Conservation (phyloP, 257 asterid genomes). For the Solanum chilense region DNA sequence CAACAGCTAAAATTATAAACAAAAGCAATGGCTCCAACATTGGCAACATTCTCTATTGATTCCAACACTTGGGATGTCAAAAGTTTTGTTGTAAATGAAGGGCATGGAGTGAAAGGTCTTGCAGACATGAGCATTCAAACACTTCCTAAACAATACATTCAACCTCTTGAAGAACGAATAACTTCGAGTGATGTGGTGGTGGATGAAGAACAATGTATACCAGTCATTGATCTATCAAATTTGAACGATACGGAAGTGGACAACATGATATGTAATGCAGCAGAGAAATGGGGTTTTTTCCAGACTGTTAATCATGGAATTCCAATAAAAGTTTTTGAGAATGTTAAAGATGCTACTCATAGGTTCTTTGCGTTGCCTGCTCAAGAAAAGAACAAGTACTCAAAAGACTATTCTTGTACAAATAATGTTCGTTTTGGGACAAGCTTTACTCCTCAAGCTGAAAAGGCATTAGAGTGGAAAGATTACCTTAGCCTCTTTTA, state of each 20-base stretch:
- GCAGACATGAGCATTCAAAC: slow-evolving; percentile 20
- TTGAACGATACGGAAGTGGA: slow-evolving; percentile 20
- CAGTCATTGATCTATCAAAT: slow-evolving; percentile 34
- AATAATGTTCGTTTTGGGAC: slow-evolving; percentile 30
- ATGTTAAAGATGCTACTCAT: slow-evolving; percentile 25
- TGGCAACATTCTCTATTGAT: slow-evolving; percentile 7
- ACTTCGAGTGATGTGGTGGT: slow-evolving; percentile 3
- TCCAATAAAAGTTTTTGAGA: slow-evolving; percentile 32
- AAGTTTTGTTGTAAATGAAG: slow-evolving; percentile 25
- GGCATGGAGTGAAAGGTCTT: slow-evolving; percentile 45
- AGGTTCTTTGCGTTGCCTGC: slow-evolving; percentile 34
- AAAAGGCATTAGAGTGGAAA: slow-evolving; percentile 47
- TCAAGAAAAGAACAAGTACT: slow-evolving; percentile 33
- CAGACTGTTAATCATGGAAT: slow-evolving; percentile 48
- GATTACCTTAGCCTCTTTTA: slow-evolving; percentile 34
- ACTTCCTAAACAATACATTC: slow-evolving; percentile 29
- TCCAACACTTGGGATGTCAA: slow-evolving; percentile 7
- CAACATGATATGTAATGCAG: slow-evolving; percentile 29
- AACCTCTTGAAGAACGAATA: slow-evolving; percentile 24
- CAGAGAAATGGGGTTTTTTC: slow-evolving; percentile 42
- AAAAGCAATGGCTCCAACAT: neutral
- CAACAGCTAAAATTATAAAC: neutral
- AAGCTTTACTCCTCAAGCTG: slow-evolving; percentile 32
- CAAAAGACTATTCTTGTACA: slow-evolving; percentile 35
- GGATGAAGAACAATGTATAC: slow-evolving; percentile 21